Evolutionary conservation across 495 filamentous ascomycete species (phyloP).

Genomic region (Coniosporium apollinis): DNA sequence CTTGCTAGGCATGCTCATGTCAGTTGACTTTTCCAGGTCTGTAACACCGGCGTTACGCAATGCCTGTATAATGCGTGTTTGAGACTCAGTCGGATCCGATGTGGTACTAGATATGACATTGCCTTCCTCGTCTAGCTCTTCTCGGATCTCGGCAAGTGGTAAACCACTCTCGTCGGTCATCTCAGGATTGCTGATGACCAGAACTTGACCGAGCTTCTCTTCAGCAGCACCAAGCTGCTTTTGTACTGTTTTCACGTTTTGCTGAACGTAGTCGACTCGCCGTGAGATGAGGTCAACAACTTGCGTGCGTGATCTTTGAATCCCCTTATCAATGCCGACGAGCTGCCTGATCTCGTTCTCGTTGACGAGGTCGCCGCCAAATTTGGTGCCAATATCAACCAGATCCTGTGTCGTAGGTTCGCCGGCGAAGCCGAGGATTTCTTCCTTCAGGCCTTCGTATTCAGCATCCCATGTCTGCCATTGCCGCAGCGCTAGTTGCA

Average conservation of each 20-base stretch:
- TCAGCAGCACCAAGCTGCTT: slow-evolving; percentile 54
- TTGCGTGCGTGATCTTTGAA: slow-evolving; percentile 31
- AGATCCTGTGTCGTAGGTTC: slow-evolving; percentile 35
- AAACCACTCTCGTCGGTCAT: slow-evolving; percentile 44
- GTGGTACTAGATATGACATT: slow-evolving; percentile 55
- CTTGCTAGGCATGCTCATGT: too few relatives aligned
- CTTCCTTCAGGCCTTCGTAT: slow-evolving; percentile 75
- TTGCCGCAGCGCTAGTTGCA: slow-evolving; percentile 59
- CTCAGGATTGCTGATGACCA: slow-evolving; percentile 21
- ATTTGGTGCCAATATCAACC: slow-evolving; percentile 30
- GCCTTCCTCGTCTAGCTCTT: slow-evolving; percentile 83
- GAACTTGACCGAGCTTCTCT: slow-evolving; percentile 42
- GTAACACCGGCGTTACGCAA: slow-evolving; percentile 54
- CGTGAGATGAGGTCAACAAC: slow-evolving; percentile 55
- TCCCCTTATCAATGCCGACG: slow-evolving; percentile 36
- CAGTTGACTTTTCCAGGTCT: too few relatives aligned
- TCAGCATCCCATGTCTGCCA: slow-evolving; percentile 86
- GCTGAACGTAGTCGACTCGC: slow-evolving; percentile 72
- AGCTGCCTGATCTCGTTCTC: slow-evolving; percentile 49
- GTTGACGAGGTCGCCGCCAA: slow-evolving; percentile 36
- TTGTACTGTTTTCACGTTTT: slow-evolving; percentile 53
- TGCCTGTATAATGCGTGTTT: slow-evolving; percentile 45
- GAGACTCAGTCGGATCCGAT: slow-evolving; percentile 37
- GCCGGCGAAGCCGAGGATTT: slow-evolving; percentile 40
- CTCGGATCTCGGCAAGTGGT: slow-evolving; percentile 71